A percentile compares a stretch with the other conserved stretches of the same genome.
Conservation (phyloP, 192 early-diverging fungal species). For the Phlyctochytrium arcticum region DNA sequence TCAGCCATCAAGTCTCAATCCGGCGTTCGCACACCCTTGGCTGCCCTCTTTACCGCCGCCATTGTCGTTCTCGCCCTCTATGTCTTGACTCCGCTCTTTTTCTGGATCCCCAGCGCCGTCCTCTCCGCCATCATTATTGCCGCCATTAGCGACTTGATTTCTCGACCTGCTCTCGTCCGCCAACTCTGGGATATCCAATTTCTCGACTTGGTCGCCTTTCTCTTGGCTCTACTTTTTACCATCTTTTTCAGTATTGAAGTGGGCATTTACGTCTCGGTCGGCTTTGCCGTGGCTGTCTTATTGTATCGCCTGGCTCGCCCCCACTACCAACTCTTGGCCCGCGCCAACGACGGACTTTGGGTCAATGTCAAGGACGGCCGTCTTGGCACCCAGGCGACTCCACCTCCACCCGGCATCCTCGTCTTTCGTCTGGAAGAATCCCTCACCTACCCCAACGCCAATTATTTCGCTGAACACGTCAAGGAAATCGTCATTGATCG, state of each 20-base stretch:
- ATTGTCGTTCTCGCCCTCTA: conserved; percentile 82
- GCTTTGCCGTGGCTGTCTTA: conserved; percentile 67
- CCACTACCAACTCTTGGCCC: conserved; percentile 41
- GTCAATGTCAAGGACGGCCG: conserved; percentile 12
- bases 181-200: conserved; percentile 60
- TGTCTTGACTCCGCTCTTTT: conserved; percentile 77
- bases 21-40: conserved; percentile 77
- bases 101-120: conserved; percentile 76
- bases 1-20: conserved; percentile 88
- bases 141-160: conserved; percentile 78
- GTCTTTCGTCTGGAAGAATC: conserved; percentile 61
- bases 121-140: conserved; percentile 82
- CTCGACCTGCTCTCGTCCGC: conserved; percentile 51
- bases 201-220: conserved; percentile 50
- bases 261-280: conserved; percentile 77
- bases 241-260: conserved; percentile 69
- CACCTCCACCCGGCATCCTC: conserved; percentile 57
- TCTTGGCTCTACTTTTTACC: conserved; percentile 52
- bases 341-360: conserved; percentile 31
- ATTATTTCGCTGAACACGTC: conserved; percentile 41
- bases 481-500: conserved; percentile 14
- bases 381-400: neutral
- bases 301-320: conserved; percentile 79
- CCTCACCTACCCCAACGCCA: conserved; percentile 67
- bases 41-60: conserved; percentile 70